Conservation (phyloP, 306 rosid species). For the Trichosanthes truncata region DNA sequence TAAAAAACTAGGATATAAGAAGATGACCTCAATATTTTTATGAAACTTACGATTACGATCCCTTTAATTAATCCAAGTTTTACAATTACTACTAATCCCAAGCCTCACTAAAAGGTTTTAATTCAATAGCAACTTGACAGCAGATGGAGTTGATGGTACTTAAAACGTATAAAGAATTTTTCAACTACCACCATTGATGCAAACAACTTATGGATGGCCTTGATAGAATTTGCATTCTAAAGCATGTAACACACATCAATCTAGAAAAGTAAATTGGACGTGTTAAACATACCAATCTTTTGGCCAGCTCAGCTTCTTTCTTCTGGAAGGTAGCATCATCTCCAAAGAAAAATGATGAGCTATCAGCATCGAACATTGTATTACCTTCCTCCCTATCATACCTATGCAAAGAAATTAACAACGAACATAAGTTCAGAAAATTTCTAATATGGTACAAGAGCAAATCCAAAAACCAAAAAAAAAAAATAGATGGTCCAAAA, state of each 20-base stretch:
- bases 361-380: constrained; percentile 67
- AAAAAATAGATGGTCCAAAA: background rate
- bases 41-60: background rate
- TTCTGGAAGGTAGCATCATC: constrained; percentile 89
- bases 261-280: background rate
- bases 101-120: background rate
- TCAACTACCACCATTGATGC: background rate
- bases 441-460: background rate
- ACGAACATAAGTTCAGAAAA: background rate
- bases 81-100: background rate
- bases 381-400: constrained; percentile 97
- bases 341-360: constrained; percentile 65
- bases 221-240: background rate
- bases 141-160: background rate
- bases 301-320: constrained; percentile 97
- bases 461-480: background rate
- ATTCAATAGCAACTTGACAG: background rate
- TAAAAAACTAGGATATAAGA: background rate
- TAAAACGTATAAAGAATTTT: background rate
- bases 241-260: constrained; percentile 5
- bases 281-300: constrained; percentile 60
- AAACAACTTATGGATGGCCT: background rate
- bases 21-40: background rate
- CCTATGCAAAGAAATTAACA: constrained; percentile 34
- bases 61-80: background rate